Evolutionary conservation across 2,329 filamentous ascomycete species (phyloP), one percentile per base, ranked within the genome.

Genomic region (Clarireedia hainanense): DNA sequence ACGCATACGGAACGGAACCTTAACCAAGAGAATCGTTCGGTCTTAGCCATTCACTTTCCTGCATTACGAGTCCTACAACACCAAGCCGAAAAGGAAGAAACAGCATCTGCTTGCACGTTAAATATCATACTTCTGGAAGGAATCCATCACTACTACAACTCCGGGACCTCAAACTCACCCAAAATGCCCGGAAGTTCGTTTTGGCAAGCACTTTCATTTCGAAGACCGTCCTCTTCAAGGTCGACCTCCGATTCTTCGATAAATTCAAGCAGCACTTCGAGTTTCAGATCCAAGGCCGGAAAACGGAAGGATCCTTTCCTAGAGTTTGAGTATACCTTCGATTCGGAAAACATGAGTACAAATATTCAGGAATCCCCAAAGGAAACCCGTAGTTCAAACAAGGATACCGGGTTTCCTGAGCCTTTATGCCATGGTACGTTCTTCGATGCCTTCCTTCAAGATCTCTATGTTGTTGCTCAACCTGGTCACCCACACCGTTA

Each of bases 321-420:
- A 5, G 52, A 54, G 26, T 54, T 48, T 6, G 52, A 54, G 4
- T 49, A 54, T 40, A 20, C 43, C 15, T 30, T 42, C 6, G 34
- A 54, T 12, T 48, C 47, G 14, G 30, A 6, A 14, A 46, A 9
- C 12, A 64, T 62, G 59, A 61, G 56, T 43, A 48, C 40, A 12
- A 43, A 62, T 42, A 52, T 64, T 23, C 63, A 64, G 51, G 62
- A 63, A 24, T 37, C 55, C 5, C 36, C 54, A 50, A 37, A 47
- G 27, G 6, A 47, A 26, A 17, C 37, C 20, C 14, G 15, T 20
- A 20, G 23, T 30, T 27, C 47, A 39, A 52, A 39, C 14, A 69
- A 69, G n/a, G 72, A 74, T 5, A 73, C 69, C 7, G 68, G 68
- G 12, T 69, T 69, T 39, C 64, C 63, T 6, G 68, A 69, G 49